phyloP scores from a whole-genome alignment of 139 green algal genomes.

The Micractinium conductrix region DNA sequence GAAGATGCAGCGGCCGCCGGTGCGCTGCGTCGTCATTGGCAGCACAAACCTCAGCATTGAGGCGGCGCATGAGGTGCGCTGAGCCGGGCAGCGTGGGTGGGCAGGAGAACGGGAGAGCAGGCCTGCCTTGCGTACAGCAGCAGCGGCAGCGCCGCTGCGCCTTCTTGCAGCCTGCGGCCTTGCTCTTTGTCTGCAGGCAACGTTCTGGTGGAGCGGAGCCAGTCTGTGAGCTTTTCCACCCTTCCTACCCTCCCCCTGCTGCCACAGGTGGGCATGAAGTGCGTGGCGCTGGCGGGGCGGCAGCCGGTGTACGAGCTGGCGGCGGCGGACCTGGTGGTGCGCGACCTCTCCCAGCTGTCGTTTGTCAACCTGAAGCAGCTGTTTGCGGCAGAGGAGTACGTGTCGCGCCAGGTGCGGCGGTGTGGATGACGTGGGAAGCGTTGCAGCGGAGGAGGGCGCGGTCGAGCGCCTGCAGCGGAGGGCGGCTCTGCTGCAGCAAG shows the following conservation, averaged over 20 bases:
- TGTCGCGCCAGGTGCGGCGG: slow-evolving; percentile 14
- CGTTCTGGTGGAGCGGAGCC: too few relatives aligned
- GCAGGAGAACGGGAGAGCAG: background rate
- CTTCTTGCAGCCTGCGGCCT: too few relatives aligned
- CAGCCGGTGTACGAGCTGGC: slow-evolving; percentile 89
- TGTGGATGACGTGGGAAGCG: too few relatives aligned
- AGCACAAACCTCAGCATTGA: slow-evolving; percentile 86
- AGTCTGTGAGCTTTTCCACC: background rate
- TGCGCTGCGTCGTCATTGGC: slow-evolving; percentile 92
- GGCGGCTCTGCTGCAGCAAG: too few relatives aligned
- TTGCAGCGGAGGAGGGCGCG: too few relatives aligned
- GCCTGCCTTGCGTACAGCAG: background rate
- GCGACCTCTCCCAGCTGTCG: slow-evolving; percentile 76
- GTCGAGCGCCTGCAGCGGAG: too few relatives aligned
- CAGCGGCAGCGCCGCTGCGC: background rate
- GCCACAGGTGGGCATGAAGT: slow-evolving; percentile 77
- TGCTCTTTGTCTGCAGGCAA: too few relatives aligned
- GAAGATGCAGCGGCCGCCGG: slow-evolving; percentile 80
- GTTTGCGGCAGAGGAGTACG: slow-evolving; percentile 78
- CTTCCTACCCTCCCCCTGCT: background rate
- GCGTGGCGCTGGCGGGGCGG: slow-evolving; percentile 78
- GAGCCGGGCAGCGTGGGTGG: background rate
- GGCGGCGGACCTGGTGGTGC: slow-evolving; percentile 90
- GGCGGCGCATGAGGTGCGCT: slow-evolving; percentile 83
- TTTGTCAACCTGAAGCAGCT: slow-evolving; percentile 96